Base-by-base conservation (phyloP, 1,284 basidiomycete species). In the Ustilago tritici region DNA sequence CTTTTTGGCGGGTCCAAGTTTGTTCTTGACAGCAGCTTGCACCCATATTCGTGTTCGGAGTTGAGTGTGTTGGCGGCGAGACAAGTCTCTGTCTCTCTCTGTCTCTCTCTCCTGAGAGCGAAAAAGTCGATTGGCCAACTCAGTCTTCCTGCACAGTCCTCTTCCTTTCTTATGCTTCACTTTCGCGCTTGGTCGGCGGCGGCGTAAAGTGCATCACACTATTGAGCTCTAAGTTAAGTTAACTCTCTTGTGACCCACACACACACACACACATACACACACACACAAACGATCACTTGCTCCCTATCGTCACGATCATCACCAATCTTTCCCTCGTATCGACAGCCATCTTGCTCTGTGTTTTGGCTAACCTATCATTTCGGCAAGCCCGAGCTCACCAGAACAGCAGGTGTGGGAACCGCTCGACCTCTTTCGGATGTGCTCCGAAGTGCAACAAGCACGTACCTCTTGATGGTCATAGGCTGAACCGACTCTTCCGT, bases 171-270 rank as follows among this genome's bases (percentile, higher is more conserved):
- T 28, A 28, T 28, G 23, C 2, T 34, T 52, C 49, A 50, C 10
- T 50, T 50, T 50, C 49, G 49, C 49, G 49, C 40, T 47, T 41
- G 10, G 23, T 56, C 54, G 38, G n/a, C 54, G 38, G 54, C 54
- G 54, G 54, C 54, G 54, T 56, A 56, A 28, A 56, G 54, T 56
- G 54, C 54, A 38, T 28, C 14, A 41, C 52, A 32, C 4, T 32
- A 17, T 7, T 46, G n/a, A 46, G n/a, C 43, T 46, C 43, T 46
- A 40, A 40, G 38, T 15, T 40, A 10, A 40, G 15, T 19, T 36
- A 12, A 23, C 34, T 23, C 43, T 31, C 41, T 47, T n/a, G 46
- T 49, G 46, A 40, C 38, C 38, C 38, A 40, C 38, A 40, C 38
- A 3, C 38, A 10, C 2, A 11, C 3, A 40, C 15, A 10, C 15